Conservation (phyloP, 2,329 filamentous ascomycete genomes). For the Stagonosporopsis vannaccii region DNA sequence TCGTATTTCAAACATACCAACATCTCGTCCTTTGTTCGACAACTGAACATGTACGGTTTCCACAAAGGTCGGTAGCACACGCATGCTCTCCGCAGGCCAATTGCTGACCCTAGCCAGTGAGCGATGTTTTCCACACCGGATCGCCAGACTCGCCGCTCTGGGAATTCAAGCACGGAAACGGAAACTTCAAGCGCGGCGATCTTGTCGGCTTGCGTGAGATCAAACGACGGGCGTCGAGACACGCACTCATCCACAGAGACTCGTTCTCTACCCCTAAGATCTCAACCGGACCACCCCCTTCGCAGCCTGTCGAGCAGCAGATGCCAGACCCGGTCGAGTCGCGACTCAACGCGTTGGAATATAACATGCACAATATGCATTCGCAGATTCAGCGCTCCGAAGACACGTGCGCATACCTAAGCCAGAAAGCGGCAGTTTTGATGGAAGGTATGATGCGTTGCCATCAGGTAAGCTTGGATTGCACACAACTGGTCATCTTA, state of each 20-base stretch:
- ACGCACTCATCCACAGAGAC: constrained; percentile 91
- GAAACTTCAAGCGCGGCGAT: constrained; percentile 95
- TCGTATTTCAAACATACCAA: constrained; percentile 99
- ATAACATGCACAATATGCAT: constrained; percentile 81
- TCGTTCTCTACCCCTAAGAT: constrained; percentile 78
- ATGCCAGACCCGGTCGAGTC: constrained; percentile 81
- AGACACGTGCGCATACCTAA: constrained; percentile 80
- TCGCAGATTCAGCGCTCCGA: constrained; percentile 80
- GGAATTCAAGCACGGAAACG: constrained; percentile 99
- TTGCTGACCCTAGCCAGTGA: constrained; percentile 66
- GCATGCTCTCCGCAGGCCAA: constrained; percentile 1
- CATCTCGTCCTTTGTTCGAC: constrained; percentile 96
- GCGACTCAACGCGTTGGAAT: constrained; percentile 77
- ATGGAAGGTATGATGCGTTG: constrained; percentile 81
- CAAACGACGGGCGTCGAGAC: constrained; percentile 90
- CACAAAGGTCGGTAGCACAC: constrained; percentile 78
- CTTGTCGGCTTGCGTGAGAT: constrained; percentile 91
- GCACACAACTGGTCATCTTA: constrained; percentile 24
- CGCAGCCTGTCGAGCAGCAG: constrained; percentile 78
- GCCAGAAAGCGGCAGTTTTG: constrained; percentile 79
- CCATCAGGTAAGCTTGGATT: constrained; percentile 62
- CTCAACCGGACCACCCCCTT: constrained; percentile 75
- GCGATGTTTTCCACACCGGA: constrained; percentile 96
- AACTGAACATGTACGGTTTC: constrained; percentile 99
- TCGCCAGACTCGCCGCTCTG: constrained; percentile 92